phyloP scores from a whole-genome alignment of 2,329 filamentous ascomycete species.

The Pseudogymnoascus sp. region DNA sequence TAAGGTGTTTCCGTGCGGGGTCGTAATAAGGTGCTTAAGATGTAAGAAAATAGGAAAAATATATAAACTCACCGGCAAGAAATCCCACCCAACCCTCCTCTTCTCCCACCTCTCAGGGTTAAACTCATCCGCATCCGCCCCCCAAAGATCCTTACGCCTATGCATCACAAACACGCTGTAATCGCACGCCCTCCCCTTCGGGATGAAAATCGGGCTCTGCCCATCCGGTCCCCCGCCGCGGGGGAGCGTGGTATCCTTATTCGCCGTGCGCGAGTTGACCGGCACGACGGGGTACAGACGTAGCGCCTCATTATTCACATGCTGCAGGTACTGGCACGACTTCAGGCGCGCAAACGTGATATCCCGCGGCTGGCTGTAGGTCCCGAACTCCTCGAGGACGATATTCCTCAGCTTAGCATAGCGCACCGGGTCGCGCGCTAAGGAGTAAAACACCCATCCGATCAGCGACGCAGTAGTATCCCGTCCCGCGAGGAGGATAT shows the following conservation, averaged over 20 bases:
- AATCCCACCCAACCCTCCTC: conserved; percentile 38
- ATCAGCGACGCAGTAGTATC: conserved; percentile 50
- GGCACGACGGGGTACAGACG: conserved; percentile 48
- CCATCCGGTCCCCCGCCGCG: conserved; percentile 31
- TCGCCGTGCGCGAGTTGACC: conserved; percentile 41
- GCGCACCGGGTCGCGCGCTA: conserved; percentile 34
- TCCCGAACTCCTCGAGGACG: conserved; percentile 32
- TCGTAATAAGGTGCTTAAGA: neutral
- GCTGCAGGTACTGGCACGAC: conserved; percentile 24
- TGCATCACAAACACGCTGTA: conserved; percentile 30
- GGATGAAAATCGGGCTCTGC: conserved; percentile 27
- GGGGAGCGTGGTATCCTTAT: conserved; percentile 35
- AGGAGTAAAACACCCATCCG: conserved; percentile 39
- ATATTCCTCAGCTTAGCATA: conserved; percentile 37
- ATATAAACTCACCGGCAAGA: conserved; percentile 26
- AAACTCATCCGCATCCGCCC: conserved; percentile 30
- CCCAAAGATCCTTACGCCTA: conserved; percentile 31
- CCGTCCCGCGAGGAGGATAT: conserved; percentile 49
- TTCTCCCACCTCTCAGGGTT: conserved; percentile 31
- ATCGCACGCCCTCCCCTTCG: conserved; percentile 22
- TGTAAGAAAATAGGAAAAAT: neutral
- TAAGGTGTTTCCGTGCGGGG: too few species aligned
- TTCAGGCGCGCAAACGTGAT: conserved; percentile 25
- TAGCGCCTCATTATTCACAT: conserved; percentile 34
- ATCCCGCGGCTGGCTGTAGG: conserved; percentile 22